Evolutionary conservation across 768 basidiomycete genomes (phyloP).

Genomic region (Lactarius akahatsu): DNA sequence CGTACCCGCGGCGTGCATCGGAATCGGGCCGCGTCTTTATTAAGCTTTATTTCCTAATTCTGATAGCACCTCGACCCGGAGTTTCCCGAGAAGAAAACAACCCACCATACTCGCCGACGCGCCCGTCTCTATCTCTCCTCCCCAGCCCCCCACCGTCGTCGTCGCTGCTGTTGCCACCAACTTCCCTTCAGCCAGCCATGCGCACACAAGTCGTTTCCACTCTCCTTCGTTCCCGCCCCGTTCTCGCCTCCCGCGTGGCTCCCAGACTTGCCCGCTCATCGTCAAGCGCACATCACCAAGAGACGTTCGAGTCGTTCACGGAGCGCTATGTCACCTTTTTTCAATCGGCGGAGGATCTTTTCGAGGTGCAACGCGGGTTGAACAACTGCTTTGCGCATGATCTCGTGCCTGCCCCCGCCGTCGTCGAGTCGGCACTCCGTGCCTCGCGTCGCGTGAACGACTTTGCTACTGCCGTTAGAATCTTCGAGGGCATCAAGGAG

Average conservation of each 20-base stretch:
- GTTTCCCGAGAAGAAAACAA: conserved; percentile 21
- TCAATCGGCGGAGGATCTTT: conserved; percentile 88
- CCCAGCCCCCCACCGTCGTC: conserved; percentile 2
- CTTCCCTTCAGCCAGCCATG: conserved; percentile 38
- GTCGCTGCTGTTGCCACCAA: conserved; percentile 23
- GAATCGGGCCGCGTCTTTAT: conserved; percentile 40
- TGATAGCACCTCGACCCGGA: conserved; percentile 9
- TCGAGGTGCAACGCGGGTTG: conserved; percentile 97
- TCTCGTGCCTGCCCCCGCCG: conserved; percentile 80
- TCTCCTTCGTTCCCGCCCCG: conserved; percentile 62
- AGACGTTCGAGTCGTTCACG: conserved; percentile 93
- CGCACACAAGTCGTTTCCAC: conserved; percentile 53
- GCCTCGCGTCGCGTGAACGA: conserved; percentile 93
- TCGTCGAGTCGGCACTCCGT: conserved; percentile 83
- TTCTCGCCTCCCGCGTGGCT: conserved; percentile 41
- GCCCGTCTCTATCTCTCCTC: neutral
- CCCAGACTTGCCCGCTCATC: conserved; percentile 50
- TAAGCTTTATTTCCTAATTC: too few relatives aligned
- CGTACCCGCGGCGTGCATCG: conserved; percentile 61
- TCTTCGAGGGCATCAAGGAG: conserved; percentile 94
- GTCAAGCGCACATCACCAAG: conserved; percentile 72
- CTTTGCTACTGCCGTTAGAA: conserved; percentile 93
- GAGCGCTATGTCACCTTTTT: conserved; percentile 94
- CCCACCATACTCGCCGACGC: conserved; percentile 21
- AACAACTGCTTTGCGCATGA: conserved; percentile 99